Base-by-base conservation (phyloP, 306 rosid species). In the Psophocarpus tetragonolobus region DNA sequence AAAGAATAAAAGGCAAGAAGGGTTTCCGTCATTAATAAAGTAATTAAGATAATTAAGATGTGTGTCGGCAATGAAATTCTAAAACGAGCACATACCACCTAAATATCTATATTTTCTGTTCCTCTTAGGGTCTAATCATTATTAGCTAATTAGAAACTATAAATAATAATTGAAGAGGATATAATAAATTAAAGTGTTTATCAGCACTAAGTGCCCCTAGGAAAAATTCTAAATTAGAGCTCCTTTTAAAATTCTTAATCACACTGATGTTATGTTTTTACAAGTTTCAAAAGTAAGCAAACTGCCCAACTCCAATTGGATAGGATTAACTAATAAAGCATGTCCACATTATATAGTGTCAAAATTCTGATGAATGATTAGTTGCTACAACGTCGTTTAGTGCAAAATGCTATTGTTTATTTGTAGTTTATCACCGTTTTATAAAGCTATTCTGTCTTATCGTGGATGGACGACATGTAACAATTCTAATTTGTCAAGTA, bases 371-470 rank as follows among this genome's bases (percentile, higher is more conserved):
- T 66, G 45, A 69, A 36, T 82, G 78, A 80, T 81, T 76, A 84
- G 71, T 38, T n/a, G 68, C 50, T 77, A 36, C 27, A 81, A 70
- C 48, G 63, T 81, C 76, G 85, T 74, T 83, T 76, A 56, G 66
- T 33, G 20, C 45, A 15, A 61, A 62, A 60, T 82, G 61, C 2
- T 21, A 2, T 26, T 26, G 26, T 78, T n/a, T n/a, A 41, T 15
- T 24, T 73, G 51, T 56, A 57, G 20, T 41, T 64, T 70, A 63
- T 56, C 36, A 75, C 35, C 80, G 17, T 51, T 62, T 8, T 10
- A 42, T 67, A 54, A 50, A 50, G 3, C 63, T 78, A 8, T 42
- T 48, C 85, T 85, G 91, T 87, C 91, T 75, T 65, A 61, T 84
- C 68, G 18, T 5, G 73, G 13, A 20, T 3, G 27, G 5, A 20